These are phyloP conservation scores for Amyloporia xantha DNA, from an alignment of 768 basidiomycete species.

Conservation along the genomic window DNA sequence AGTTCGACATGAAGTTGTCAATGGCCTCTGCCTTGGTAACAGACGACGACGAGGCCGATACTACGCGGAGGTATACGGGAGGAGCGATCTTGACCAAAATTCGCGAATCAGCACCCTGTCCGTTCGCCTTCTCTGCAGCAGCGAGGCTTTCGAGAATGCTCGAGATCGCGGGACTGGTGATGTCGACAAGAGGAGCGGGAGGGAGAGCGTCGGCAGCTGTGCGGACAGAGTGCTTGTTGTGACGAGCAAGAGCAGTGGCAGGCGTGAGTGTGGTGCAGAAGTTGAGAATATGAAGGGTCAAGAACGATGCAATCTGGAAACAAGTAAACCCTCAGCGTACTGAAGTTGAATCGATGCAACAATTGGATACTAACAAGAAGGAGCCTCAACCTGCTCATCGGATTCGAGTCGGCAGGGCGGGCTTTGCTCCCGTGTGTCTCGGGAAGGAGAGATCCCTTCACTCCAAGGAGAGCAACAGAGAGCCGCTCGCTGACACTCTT, in stretches of 20 bases:
- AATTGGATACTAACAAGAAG: conserved; percentile 53
- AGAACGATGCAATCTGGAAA: conserved; percentile 77
- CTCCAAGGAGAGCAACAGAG: conserved; percentile 32
- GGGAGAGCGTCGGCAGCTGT: conserved; percentile 18
- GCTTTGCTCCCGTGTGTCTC: conserved; percentile 36
- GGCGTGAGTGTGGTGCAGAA: conserved; percentile 85
- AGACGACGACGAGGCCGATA: conserved; percentile 28
- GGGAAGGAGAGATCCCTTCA: conserved; percentile 44
- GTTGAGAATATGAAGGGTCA: conserved; percentile 87
- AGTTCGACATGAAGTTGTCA: conserved; percentile 83
- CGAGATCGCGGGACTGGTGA: conserved; percentile 54
- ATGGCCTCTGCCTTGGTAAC: conserved; percentile 41
- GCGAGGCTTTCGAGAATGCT: conserved; percentile 54
- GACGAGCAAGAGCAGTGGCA: conserved; percentile 44
- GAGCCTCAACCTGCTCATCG: conserved; percentile 82
- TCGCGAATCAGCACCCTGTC: background rate
- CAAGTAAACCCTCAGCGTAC: background rate
- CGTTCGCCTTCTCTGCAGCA: conserved; percentile 22
- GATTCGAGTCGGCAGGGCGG: conserved; percentile 58
- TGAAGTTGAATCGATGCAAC: too few species aligned
- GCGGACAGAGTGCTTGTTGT: conserved; percentile 28
- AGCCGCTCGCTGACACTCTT: conserved; percentile 24
- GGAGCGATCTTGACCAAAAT: conserved; percentile 58
- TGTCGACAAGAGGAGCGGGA: conserved; percentile 55
- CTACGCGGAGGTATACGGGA: conserved; percentile 48